A percentile compares a stretch with the other conserved stretches of the same genome.
phyloP scores from a whole-genome alignment of 2,329 filamentous ascomycete species.

The Pezizomycotina sp. region DNA sequence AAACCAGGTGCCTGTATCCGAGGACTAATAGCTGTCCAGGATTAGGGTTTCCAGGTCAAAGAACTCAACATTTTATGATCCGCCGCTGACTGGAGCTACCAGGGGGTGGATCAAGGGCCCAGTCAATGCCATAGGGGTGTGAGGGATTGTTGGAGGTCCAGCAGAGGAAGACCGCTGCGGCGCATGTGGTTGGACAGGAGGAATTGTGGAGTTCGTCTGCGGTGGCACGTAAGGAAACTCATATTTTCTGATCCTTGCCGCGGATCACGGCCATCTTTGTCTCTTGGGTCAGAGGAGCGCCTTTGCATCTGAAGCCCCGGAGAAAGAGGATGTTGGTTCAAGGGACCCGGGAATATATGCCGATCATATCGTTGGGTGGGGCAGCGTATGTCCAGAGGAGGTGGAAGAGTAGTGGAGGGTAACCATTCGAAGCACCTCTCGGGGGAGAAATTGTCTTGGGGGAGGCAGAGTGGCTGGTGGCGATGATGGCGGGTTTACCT shows the following conservation, averaged over 20 bases:
- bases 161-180: slow-evolving; percentile 23
- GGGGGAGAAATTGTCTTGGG: slow-evolving; percentile 14
- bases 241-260: slow-evolving; percentile 9
- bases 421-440: slow-evolving; percentile 10
- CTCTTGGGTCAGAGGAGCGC: slow-evolving; percentile 9
- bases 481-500: slow-evolving; percentile 12
- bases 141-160: slow-evolving; percentile 21
- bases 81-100: too few relatives aligned
- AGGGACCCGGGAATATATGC: slow-evolving; percentile 4
- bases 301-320: slow-evolving; percentile 7
- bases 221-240: slow-evolving; percentile 8
- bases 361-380: slow-evolving; percentile 12
- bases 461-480: slow-evolving; percentile 16
- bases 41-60: too few relatives aligned
- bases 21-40: too few relatives aligned
- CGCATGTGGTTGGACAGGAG: slow-evolving; percentile 16
- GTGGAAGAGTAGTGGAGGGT: slow-evolving; percentile 6
- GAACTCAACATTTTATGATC: too few relatives aligned
- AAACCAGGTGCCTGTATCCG: too few relatives aligned
- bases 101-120: too few relatives aligned
- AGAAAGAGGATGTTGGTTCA: slow-evolving; percentile 1
- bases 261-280: slow-evolving; percentile 14
- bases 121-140: too few relatives aligned
- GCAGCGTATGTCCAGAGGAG: slow-evolving; percentile 9
- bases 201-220: slow-evolving; percentile 6